phyloP scores from a whole-genome alignment of 805 yeast species.

The Pichia ethanolica region DNA sequence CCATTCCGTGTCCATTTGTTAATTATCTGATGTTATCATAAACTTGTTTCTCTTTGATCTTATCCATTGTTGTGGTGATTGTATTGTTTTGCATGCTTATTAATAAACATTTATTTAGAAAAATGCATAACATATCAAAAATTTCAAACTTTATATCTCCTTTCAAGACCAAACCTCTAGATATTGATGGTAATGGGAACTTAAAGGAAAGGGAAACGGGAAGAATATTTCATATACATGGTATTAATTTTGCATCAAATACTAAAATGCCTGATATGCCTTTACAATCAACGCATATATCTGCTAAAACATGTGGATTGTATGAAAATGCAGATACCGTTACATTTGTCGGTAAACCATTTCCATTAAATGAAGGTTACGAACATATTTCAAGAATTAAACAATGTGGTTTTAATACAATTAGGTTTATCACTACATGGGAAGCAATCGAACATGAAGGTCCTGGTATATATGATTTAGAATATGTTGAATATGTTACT shows the following conservation, averaged over 20 bases:
- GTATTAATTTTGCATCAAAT: constrained; percentile 74
- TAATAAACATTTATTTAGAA: too few species aligned
- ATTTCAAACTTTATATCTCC: background rate
- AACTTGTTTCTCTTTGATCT: too few species aligned
- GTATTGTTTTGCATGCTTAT: too few species aligned
- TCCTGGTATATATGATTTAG: constrained; percentile 76
- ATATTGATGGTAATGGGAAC: constrained; percentile 43
- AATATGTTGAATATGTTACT: constrained; percentile 63
- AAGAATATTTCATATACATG: constrained; percentile 58
- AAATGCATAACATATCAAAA: too few species aligned
- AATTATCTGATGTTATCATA: too few species aligned
- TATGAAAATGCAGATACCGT: constrained; percentile 63
- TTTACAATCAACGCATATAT: constrained; percentile 31
- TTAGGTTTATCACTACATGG: constrained; percentile 79
- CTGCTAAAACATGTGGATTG: constrained; percentile 38
- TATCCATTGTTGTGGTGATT: too few species aligned
- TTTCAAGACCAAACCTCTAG: constrained; percentile 17
- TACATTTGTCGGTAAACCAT: constrained; percentile 79
- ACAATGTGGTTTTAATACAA: constrained; percentile 73
- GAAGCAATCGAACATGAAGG: constrained; percentile 88
- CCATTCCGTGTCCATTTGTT: too few species aligned
- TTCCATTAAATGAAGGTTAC: constrained; percentile 65
- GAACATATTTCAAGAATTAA: constrained; percentile 63
- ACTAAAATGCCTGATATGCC: constrained; percentile 66
- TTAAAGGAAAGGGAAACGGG: constrained; percentile 48